A percentile compares a stretch with the other conserved stretches of the same genome.
Evolutionary conservation across 305 asterid species (phyloP).

Genomic region (Fraxinus xanthoxyloides): DNA sequence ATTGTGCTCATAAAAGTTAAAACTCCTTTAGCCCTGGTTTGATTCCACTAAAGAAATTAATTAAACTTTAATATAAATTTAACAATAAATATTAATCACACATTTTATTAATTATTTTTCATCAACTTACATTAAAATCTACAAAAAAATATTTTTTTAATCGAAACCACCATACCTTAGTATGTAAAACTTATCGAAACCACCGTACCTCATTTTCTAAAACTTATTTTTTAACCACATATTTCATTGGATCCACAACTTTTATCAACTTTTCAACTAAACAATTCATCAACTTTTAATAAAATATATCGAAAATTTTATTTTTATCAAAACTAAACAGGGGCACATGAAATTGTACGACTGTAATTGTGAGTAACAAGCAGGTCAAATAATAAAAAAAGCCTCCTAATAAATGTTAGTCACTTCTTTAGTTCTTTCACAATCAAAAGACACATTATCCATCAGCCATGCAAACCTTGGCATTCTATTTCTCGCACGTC

Average conservation of each 20-base stretch:
- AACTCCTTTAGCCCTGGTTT: not conserved
- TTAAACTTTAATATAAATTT: not conserved
- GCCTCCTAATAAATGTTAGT: not conserved
- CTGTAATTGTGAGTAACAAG: not conserved
- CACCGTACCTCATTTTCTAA: not conserved
- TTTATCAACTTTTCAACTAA: not conserved
- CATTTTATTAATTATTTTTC: not conserved
- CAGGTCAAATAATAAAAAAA: not conserved
- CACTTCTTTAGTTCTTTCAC: not conserved
- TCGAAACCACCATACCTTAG: not conserved
- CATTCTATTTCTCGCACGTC: not conserved
- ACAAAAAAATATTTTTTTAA: not conserved
- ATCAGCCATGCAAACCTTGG: constrained; percentile 10
- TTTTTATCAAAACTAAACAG: not conserved
- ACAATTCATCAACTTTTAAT: not conserved
- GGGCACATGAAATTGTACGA: not conserved
- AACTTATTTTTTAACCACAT: not conserved
- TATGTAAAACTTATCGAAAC: not conserved
- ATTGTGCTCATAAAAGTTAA: not conserved
- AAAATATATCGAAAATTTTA: not conserved
- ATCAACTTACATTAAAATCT: not conserved
- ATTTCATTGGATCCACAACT: not conserved
- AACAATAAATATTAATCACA: not conserved
- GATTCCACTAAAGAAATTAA: not conserved
- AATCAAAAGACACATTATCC: not conserved